Conservation (phyloP, 225 moss, liverwort and hornwort species). For the Straminergon stramineum region DNA sequence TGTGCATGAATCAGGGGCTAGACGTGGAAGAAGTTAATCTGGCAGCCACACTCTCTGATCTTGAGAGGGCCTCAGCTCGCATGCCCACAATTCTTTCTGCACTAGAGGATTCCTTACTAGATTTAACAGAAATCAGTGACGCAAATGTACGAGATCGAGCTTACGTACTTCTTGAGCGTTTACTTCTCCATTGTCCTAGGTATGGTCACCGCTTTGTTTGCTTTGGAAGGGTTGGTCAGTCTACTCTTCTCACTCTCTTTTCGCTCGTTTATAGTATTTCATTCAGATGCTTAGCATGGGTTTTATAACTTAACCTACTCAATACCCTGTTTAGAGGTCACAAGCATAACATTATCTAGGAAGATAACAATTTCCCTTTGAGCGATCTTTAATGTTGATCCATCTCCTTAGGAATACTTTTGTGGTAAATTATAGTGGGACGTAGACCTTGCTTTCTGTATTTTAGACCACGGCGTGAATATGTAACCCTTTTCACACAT, state of each 20-base stretch:
- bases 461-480: not conserved
- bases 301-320: not conserved
- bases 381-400: not conserved
- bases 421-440: not conserved
- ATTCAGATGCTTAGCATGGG: not conserved
- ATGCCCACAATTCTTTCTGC: slow-evolving; percentile 87
- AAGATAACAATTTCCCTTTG: not conserved
- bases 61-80: slow-evolving; percentile 82
- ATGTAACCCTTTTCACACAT: not conserved
- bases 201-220: slow-evolving; percentile 8
- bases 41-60: slow-evolving; percentile 63
- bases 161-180: slow-evolving; percentile 82
- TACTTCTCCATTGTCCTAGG: slow-evolving; percentile 90
- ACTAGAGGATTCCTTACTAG: slow-evolving; percentile 79
- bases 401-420: not conserved
- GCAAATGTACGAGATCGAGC: slow-evolving; percentile 66
- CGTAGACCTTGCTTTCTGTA: not conserved
- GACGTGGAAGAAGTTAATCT: slow-evolving; percentile 61
- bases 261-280: not conserved
- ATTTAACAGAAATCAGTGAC: slow-evolving; percentile 67
- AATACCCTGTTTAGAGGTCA: not conserved
- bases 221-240: not conserved
- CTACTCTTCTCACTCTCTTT: not conserved
- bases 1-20: slow-evolving; percentile 28
- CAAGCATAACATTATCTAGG: not conserved